phyloP scores from a whole-genome alignment of 78 protist species.

The Protostelium mycophagum region DNA sequence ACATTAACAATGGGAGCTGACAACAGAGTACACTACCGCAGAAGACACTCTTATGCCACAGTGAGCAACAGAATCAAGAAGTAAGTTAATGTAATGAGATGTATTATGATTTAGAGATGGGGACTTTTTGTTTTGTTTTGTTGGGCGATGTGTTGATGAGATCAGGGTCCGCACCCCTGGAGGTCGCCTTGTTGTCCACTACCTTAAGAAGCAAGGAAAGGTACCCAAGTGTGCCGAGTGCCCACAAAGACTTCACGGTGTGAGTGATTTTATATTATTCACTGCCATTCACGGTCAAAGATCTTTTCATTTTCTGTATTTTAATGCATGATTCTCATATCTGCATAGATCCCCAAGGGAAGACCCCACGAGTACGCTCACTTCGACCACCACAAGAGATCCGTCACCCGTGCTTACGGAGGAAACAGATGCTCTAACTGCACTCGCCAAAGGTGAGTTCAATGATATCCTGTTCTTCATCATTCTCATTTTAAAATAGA shows the following conservation, averaged over 20 bases:
- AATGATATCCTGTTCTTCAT: background rate
- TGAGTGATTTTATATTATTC: background rate
- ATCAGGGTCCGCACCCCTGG: slow-evolving; percentile 78
- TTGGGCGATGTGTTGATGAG: background rate
- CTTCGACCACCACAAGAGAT: slow-evolving; percentile 71
- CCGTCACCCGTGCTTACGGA: slow-evolving; percentile 93
- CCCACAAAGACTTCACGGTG: slow-evolving; percentile 71
- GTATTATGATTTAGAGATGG: background rate
- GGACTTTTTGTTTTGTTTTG: background rate
- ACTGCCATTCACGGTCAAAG: background rate
- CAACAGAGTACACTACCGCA: slow-evolving; percentile 64
- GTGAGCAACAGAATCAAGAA: slow-evolving; percentile 52
- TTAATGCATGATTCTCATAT: background rate
- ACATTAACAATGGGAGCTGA: background rate
- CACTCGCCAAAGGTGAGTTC: slow-evolving; percentile 80
- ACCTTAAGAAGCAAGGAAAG: slow-evolving; percentile 73
- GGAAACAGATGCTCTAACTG: slow-evolving; percentile 82
- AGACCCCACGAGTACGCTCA: slow-evolving; percentile 62
- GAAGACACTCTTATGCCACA: slow-evolving; percentile 80
- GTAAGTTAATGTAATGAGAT: slow-evolving; percentile 23
- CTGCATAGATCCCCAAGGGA: slow-evolving; percentile 42
- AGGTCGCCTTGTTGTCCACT: slow-evolving; percentile 63
- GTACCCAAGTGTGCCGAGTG: slow-evolving; percentile 88
- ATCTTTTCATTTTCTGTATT: background rate
- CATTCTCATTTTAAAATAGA: slow-evolving; percentile 20